Conservation (phyloP, 2,329 filamentous ascomycete species). For the Curvularia lunata region DNA sequence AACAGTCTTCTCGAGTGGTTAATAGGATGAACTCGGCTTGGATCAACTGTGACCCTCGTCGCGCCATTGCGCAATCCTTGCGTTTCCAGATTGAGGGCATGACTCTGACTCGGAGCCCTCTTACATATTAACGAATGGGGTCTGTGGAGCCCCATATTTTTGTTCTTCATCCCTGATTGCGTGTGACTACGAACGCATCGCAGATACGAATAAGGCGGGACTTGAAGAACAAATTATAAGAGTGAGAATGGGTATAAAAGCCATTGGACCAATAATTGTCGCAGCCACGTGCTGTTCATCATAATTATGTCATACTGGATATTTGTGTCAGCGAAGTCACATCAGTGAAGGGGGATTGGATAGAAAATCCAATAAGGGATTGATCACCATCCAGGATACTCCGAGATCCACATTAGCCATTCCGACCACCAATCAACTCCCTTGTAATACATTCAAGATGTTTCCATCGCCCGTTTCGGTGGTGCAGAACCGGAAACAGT, state of each 20-base stretch:
- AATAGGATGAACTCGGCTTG: too few species aligned
- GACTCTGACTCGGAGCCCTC: background rate
- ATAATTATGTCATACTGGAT: slow-evolving; percentile 9
- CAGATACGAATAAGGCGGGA: too few species aligned
- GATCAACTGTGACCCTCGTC: background rate
- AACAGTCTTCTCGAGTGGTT: background rate
- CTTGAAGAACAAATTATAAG: background rate
- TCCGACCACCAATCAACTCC: slow-evolving; percentile 1
- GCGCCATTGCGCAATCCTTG: background rate
- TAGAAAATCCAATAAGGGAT: background rate
- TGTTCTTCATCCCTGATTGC: background rate
- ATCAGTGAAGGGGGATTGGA: background rate
- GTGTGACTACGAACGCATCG: background rate
- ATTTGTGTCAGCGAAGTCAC: background rate
- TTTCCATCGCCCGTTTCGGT: slow-evolving; percentile 18
- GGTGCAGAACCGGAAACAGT: slow-evolving; percentile 10
- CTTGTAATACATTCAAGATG: background rate
- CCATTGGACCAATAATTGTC: background rate
- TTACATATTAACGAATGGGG: background rate
- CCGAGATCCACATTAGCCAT: background rate
- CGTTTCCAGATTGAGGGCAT: background rate
- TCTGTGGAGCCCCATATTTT: background rate
- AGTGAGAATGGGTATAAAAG: background rate
- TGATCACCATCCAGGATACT: background rate
- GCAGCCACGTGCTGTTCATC: background rate